phyloP scores from a whole-genome alignment of 1,139 yeast genomes.

The Waltiozyma sp. region DNA sequence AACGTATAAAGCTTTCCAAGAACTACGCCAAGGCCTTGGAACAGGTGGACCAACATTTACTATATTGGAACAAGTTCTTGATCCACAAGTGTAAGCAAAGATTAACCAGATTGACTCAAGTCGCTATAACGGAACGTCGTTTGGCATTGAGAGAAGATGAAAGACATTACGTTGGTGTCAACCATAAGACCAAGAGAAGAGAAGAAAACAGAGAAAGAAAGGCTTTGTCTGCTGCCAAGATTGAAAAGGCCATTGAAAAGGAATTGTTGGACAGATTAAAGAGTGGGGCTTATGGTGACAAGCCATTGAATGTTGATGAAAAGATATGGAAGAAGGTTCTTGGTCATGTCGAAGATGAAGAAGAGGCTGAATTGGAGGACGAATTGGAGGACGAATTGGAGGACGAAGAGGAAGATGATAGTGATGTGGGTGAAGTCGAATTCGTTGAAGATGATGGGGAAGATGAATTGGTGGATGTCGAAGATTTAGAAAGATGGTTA shows the following conservation, averaged over 20 bases:
- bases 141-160: conserved; percentile 85
- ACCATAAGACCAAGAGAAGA: conserved; percentile 88
- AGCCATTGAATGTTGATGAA: conserved; percentile 93
- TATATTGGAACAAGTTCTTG: conserved; percentile 88
- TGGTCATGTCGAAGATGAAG: conserved; percentile 58
- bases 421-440: conserved; percentile 72
- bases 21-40: conserved; percentile 79
- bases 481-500: conserved; percentile 85
- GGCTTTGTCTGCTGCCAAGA: conserved; percentile 92
- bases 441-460: conserved; percentile 80
- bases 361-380: conserved; percentile 51
- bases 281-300: conserved; percentile 97
- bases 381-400: conserved; percentile 43
- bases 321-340: conserved; percentile 90
- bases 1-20: conserved; percentile 77
- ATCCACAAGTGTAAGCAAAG: conserved; percentile 94
- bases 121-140: conserved; percentile 92
- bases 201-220: conserved; percentile 92
- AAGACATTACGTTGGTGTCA: conserved; percentile 83
- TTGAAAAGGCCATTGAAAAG: conserved; percentile 92
- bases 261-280: conserved; percentile 88
- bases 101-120: conserved; percentile 87
- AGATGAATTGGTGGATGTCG: conserved; percentile 83
- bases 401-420: conserved; percentile 40
- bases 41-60: conserved; percentile 77